Evolutionary conservation across 2,329 filamentous ascomycete genomes (phyloP).

Genomic region (Aspergillus awamori): DNA sequence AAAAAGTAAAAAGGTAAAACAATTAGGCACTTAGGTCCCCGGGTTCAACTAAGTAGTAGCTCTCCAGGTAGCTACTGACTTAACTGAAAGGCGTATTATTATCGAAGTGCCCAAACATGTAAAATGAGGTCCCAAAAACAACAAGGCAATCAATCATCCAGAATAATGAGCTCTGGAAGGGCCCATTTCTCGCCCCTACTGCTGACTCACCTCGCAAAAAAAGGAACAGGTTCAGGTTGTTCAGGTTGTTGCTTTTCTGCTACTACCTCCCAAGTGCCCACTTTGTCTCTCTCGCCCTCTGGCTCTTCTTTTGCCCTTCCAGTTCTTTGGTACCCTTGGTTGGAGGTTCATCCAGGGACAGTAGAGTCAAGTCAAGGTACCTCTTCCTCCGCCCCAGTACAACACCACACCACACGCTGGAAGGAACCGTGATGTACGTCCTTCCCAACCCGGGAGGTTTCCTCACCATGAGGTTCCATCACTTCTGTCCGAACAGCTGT

Average conservation of each 20-base stretch:
- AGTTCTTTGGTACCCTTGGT: not conserved
- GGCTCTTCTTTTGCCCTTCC: not conserved
- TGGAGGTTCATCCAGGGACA: not conserved
- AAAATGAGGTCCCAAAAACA: too few species aligned
- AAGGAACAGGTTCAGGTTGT: too few species aligned
- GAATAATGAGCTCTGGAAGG: slow-evolving; percentile 11
- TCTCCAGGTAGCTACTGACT: not conserved
- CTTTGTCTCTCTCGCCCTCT: too few species aligned
- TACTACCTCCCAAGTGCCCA: too few species aligned
- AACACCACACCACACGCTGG: not conserved
- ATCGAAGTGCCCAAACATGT: too few species aligned
- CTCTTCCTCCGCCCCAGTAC: not conserved
- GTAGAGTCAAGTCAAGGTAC: not conserved
- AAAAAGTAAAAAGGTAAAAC: too few species aligned
- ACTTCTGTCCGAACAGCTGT: not conserved
- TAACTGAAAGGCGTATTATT: not conserved
- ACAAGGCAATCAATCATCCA: too few species aligned
- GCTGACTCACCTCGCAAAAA: not conserved
- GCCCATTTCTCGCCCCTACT: slow-evolving; percentile 1
- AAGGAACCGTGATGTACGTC: slow-evolving; percentile 1
- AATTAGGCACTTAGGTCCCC: not conserved
- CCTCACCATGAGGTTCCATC: slow-evolving; percentile 4
- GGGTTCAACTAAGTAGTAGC: not conserved
- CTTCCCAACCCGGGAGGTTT: not conserved
- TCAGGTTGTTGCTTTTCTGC: not conserved